Evolutionary conservation across 345 rosid genomes (phyloP).

Genomic region (Populus nigra): DNA sequence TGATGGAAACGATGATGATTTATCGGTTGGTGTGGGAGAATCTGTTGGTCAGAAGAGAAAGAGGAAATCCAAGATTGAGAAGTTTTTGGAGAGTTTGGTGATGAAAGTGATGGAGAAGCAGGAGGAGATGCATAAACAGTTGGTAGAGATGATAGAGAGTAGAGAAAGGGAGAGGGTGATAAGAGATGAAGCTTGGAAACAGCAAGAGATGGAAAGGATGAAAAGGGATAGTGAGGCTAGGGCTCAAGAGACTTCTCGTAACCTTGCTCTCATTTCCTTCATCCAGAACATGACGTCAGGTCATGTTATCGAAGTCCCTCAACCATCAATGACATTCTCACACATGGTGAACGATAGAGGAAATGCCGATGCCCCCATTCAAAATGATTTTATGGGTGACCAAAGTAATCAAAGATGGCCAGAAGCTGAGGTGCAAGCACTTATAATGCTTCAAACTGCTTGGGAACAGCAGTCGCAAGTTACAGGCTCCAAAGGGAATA

Average conservation of each 20-base stretch:
- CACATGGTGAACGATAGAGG: constrained; percentile 19
- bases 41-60: constrained; percentile 47
- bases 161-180: constrained; percentile 57
- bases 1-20: constrained; percentile 29
- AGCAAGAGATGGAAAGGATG: constrained; percentile 56
- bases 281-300: constrained; percentile 45
- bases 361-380: constrained; percentile 18
- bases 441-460: constrained; percentile 51
- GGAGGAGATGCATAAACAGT: constrained; percentile 67
- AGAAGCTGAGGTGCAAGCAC: constrained; percentile 65
- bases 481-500: constrained; percentile 34
- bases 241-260: constrained; percentile 53
- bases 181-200: constrained; percentile 83
- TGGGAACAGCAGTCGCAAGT: constrained; percentile 40
- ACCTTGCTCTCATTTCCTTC: constrained; percentile 56
- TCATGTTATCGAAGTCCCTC: constrained; percentile 37
- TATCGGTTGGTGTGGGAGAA: constrained; percentile 22
- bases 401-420: constrained; percentile 52
- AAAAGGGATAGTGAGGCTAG: constrained; percentile 55
- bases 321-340: background rate
- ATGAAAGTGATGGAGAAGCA: constrained; percentile 65
- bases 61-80: constrained; percentile 44
- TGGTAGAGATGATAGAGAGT: constrained; percentile 64
- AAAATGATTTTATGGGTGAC: constrained; percentile 13
- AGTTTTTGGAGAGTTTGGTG: constrained; percentile 51